Conservation (phyloP, 2,329 filamentous ascomycete genomes). For the Fusarium decemcellulare region DNA sequence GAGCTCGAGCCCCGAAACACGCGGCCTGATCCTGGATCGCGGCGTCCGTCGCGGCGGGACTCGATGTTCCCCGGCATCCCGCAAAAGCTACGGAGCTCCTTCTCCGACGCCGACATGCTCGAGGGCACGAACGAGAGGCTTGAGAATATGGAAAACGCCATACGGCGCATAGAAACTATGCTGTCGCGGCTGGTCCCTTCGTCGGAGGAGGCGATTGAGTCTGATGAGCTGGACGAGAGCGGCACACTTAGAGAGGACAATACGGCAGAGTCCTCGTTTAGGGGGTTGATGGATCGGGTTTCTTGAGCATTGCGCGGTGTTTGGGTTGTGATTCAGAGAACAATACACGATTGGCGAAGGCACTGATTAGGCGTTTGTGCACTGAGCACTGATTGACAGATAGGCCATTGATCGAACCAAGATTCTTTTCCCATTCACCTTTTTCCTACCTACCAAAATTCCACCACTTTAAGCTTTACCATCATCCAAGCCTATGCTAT, state of each 20-base stretch:
- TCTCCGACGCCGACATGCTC: slow-evolving; percentile 62
- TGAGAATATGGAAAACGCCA: slow-evolving; percentile 64
- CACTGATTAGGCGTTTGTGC: slow-evolving; percentile 13
- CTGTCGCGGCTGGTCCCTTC: slow-evolving; percentile 56
- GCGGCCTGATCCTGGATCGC: slow-evolving; percentile 44
- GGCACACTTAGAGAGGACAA: slow-evolving; percentile 48
- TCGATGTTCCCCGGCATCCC: slow-evolving; percentile 69
- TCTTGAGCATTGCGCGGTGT: slow-evolving; percentile 17
- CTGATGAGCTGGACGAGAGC: slow-evolving; percentile 48
- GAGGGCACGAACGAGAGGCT: slow-evolving; percentile 61
- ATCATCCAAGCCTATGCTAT: neutral
- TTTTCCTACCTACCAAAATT: neutral
- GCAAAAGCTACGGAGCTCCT: slow-evolving; percentile 63
- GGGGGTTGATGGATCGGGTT: slow-evolving; percentile 26
- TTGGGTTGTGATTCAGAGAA: slow-evolving; percentile 10
- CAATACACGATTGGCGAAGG: slow-evolving; percentile 8
- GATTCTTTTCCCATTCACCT: slow-evolving; percentile 1
- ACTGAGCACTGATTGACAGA: slow-evolving; percentile 17
- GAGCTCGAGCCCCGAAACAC: slow-evolving; percentile 43
- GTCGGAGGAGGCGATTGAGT: slow-evolving; percentile 43
- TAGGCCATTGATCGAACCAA: slow-evolving; percentile 10
- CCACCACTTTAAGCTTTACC: neutral
- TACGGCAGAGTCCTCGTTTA: slow-evolving; percentile 50
- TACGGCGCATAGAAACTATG: slow-evolving; percentile 64
- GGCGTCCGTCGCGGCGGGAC: slow-evolving; percentile 63